Percentiles rank a stretch among this genome's conserved stretches.
phyloP scores from a whole-genome alignment of 2,329 filamentous ascomycete genomes.

The Plectosphaerella cucumerina region DNA sequence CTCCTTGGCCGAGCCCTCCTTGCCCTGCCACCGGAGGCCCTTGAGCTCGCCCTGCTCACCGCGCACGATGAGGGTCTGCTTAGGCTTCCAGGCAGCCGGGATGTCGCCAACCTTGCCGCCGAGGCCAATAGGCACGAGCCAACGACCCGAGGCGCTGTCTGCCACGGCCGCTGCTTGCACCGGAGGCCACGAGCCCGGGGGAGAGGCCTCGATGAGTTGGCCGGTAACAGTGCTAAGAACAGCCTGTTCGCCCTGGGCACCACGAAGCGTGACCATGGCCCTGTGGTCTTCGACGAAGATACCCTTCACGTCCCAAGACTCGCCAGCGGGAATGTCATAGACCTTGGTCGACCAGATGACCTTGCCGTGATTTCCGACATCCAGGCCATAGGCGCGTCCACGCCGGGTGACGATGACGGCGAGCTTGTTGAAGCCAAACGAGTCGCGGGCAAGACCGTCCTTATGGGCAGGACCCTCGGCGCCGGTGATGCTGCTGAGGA shows the following conservation, averaged over 20 bases:
- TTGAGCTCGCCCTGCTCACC: slow-evolving; percentile 44
- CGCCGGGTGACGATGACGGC: slow-evolving; percentile 75
- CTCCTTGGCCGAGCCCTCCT: slow-evolving; percentile 35
- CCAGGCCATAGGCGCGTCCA: slow-evolving; percentile 75
- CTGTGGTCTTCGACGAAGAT: slow-evolving; percentile 58
- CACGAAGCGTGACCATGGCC: slow-evolving; percentile 54
- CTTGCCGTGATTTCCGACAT: slow-evolving; percentile 68
- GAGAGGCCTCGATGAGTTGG: slow-evolving; percentile 40
- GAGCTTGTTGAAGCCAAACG: slow-evolving; percentile 86
- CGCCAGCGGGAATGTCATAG: slow-evolving; percentile 48
- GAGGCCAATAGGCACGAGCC: slow-evolving; percentile 48
- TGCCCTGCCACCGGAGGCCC: slow-evolving; percentile 47
- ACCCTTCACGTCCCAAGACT: slow-evolving; percentile 63
- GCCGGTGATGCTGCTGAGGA: slow-evolving; percentile 62
- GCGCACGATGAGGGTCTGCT: slow-evolving; percentile 51
- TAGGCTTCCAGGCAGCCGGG: slow-evolving; percentile 40
- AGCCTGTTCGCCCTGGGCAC: slow-evolving; percentile 58
- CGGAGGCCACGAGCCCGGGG: slow-evolving; percentile 30
- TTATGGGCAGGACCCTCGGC: slow-evolving; percentile 41
- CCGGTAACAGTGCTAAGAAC: slow-evolving; percentile 51
- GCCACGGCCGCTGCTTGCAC: slow-evolving; percentile 43
- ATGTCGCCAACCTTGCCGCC: slow-evolving; percentile 46
- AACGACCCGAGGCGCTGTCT: slow-evolving; percentile 46
- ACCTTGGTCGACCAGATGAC: slow-evolving; percentile 73
- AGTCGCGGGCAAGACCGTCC: slow-evolving; percentile 57